phyloP scores from a whole-genome alignment of 306 rosid genomes.

The Potentilla sterilis region DNA sequence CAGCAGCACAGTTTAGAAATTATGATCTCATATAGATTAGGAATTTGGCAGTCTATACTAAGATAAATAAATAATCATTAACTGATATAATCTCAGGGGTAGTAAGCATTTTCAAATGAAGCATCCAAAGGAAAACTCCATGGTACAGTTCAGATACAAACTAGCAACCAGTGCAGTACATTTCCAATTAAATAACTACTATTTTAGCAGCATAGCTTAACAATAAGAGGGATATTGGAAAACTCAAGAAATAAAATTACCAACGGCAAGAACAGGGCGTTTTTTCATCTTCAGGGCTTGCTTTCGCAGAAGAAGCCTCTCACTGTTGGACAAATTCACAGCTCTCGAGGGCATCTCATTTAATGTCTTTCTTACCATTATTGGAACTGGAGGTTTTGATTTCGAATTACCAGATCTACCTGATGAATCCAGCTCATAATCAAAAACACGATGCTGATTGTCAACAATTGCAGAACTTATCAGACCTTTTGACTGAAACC shows the following conservation, averaged over 20 bases:
- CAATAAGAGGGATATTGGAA: constrained; percentile 16
- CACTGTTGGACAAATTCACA: constrained; percentile 63
- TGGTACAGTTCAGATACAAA: not conserved
- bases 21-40: not conserved
- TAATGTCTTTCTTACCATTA: constrained; percentile 27
- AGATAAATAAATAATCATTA: not conserved
- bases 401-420: constrained; percentile 28
- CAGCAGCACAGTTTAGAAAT: not conserved
- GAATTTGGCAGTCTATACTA: not conserved
- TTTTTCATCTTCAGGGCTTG: constrained; percentile 77
- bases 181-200: not conserved
- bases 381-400: constrained; percentile 33
- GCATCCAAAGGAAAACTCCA: not conserved
- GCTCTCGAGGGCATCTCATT: constrained; percentile 37
- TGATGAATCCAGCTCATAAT: constrained; percentile 33
- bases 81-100: not conserved
- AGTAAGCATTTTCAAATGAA: not conserved
- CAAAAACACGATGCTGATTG: constrained; percentile 25
- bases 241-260: constrained; percentile 37
- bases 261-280: constrained; percentile 74
- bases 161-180: not conserved
- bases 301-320: constrained; percentile 78
- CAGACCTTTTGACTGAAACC: constrained; percentile 50
- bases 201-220: not conserved
- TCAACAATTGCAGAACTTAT: constrained; percentile 27